phyloP scores from a whole-genome alignment of 768 basidiomycete species.

The Gloeophyllum trabeum region DNA sequence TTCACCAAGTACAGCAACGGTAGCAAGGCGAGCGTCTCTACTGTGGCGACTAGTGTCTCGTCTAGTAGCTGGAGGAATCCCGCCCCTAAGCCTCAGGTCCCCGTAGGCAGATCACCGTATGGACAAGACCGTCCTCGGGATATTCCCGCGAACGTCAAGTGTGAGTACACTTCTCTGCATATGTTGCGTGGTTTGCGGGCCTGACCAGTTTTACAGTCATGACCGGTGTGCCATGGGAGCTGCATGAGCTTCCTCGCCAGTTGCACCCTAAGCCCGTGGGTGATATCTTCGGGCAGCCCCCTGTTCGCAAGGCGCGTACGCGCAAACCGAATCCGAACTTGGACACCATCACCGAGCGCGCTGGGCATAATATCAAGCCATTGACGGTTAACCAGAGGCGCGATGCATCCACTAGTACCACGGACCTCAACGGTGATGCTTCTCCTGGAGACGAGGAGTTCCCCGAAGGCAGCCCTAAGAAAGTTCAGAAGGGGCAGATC shows the following conservation, averaged over 20 bases:
- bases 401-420: conserved; percentile 69
- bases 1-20: conserved; percentile 73
- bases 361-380: conserved; percentile 30
- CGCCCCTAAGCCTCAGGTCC: conserved; percentile 17
- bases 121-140: not conserved
- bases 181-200: conserved; percentile 6
- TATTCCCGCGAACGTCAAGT: conserved; percentile 56
- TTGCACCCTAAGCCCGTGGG: conserved; percentile 48
- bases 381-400: conserved; percentile 33
- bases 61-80: conserved; percentile 60
- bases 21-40: conserved; percentile 62
- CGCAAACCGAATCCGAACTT: conserved; percentile 60
- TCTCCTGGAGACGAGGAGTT: conserved; percentile 19
- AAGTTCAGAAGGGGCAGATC: conserved; percentile 86
- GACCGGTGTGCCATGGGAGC: conserved; percentile 68
- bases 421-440: conserved; percentile 44
- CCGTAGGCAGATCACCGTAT: conserved; percentile 10
- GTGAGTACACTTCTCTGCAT: conserved; percentile 32
- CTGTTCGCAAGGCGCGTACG: conserved; percentile 55
- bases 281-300: conserved; percentile 47
- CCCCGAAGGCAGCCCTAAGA: conserved; percentile 45
- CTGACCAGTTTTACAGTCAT: conserved; percentile 36
- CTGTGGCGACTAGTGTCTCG: conserved; percentile 73
- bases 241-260: conserved; percentile 57
- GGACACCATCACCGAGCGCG: conserved; percentile 70